Base-by-base conservation (phyloP, 306 rosid species). In the Lagenaria siceraria region DNA sequence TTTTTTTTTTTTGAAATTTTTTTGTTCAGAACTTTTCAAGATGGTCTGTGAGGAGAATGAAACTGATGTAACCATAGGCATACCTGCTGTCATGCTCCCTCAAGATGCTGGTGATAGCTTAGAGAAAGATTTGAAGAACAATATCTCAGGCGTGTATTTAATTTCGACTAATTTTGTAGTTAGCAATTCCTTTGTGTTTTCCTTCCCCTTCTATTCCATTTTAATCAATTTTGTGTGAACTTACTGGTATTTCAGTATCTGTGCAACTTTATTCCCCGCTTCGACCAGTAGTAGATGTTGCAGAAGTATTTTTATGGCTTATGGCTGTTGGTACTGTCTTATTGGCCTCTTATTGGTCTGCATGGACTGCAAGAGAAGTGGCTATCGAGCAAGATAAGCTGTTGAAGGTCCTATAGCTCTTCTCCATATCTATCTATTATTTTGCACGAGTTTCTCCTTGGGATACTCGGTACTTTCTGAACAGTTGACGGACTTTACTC, bases 311-410 rank as follows among this genome's bases (percentile, higher is more conserved):
- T 89, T 66, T 94, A 77, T 94, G 98, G 98, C 98, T 94, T 52
- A 94, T 94, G 98, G 98, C 98, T 81, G 96, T 92, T 81, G 97
- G 96, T 61, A 94, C 98, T 85, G 89, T 94, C 86, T 81, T 94
- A 76, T 87, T 90, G 87, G 93, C 93, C 55, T 94, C 98, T 46
- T 94, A 87, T 85, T 94, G 98, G 98, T 92, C 98, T 82, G 97
- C 97, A 36, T 90, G 98, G 98, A 87, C 90, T 63, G 90, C 97
- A 55, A 82, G 93, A 84, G 98, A 94, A 89, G 92, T 92, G 51
- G 91, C 90, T 77, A 85, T 91, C 65, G 98, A 94, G 85, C 89
- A 81, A 78, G 97, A 94, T 80, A 92, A 92, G 87, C 93, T 94
- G 65, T 80, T 89, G 80, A 95, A 95, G 93, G 99, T 95, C 22